Evolutionary conservation across 2,329 filamentous ascomycete species (phyloP), one percentile per base, ranked within the genome.

Genomic region (Lachnellula subtilissima): DNA sequence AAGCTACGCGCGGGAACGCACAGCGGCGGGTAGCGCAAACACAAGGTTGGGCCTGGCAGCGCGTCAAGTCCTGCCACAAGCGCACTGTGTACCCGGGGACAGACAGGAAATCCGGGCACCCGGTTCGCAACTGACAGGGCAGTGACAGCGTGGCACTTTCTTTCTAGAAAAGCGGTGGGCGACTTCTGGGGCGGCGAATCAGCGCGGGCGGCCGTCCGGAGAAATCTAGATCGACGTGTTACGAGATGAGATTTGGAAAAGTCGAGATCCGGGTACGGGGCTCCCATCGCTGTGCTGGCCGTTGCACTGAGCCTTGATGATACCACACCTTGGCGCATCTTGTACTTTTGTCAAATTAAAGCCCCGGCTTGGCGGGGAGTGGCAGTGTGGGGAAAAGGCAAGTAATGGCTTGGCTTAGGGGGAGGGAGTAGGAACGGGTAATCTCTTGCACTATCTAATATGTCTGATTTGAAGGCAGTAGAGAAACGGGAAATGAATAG

Each of bases 391-490:
- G 42, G 19, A 22, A 23, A 14, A 7, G 19, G 9, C 2, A 45
- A 45, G 19, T 17, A 45, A 25, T 40, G 37, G 37, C 15, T 40
- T 17, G 37, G 37, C 9, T 32, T 40, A 9, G 37, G 37, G 6
- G 6, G 4, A 35, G 48, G 40, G 50, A 48, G 48, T 54, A 32
- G 9, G 28, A 32, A 32, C 28, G 51, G 56, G 51, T 53, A 54
- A 55, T 59, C 52, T 60, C 54, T 57, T 56, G 56, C 54, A 48
- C 49, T 61, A 63, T 63, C 58, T 63, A 63, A 50, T 49, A 54
- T 51, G 52, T 57, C 52, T 53, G 32, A 32, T 50, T 55, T 56
- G 52, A 42, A 60, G 50, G 53, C 53, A 54, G 56, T 50, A 55
- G 52, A 56, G 48, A 58, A 59, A 55, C 42, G 53, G 43, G 49